These are phyloP conservation scores for Amanita brunnescens DNA, from an alignment of 768 basidiomycete genomes.

Conservation along the genomic window DNA sequence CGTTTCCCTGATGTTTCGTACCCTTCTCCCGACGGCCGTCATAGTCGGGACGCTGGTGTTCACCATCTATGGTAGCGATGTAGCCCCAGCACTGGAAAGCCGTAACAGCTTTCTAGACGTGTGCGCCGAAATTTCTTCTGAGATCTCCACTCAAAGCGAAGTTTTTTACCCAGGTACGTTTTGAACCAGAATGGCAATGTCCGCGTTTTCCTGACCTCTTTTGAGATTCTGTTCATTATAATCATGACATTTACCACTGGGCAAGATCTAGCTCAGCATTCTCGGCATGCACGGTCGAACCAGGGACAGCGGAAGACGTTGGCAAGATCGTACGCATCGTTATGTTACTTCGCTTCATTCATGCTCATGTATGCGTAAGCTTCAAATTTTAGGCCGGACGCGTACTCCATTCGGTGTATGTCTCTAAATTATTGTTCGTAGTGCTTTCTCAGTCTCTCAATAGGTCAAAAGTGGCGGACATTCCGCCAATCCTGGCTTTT, in stretches of 20 bases:
- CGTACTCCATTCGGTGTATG: neutral
- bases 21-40: neutral
- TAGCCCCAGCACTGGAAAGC: neutral
- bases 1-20: neutral
- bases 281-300: conserved; percentile 2
- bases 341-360: too few species aligned
- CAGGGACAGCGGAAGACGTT: conserved; percentile 4
- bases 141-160: neutral
- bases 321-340: neutral
- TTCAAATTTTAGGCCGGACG: neutral
- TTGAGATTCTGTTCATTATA: neutral
- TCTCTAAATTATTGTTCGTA: neutral
- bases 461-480: conserved; percentile 48
- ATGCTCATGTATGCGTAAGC: neutral
- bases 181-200: neutral
- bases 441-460: neutral
- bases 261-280: neutral
- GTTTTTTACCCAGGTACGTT: conserved; percentile 14
- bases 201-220: neutral
- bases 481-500: conserved; percentile 34
- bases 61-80: neutral
- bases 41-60: neutral
- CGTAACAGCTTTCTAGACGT: neutral
- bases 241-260: neutral
- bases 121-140: neutral